phyloP scores from a whole-genome alignment of 495 filamentous ascomycete species.

The Penicillium angulare region DNA sequence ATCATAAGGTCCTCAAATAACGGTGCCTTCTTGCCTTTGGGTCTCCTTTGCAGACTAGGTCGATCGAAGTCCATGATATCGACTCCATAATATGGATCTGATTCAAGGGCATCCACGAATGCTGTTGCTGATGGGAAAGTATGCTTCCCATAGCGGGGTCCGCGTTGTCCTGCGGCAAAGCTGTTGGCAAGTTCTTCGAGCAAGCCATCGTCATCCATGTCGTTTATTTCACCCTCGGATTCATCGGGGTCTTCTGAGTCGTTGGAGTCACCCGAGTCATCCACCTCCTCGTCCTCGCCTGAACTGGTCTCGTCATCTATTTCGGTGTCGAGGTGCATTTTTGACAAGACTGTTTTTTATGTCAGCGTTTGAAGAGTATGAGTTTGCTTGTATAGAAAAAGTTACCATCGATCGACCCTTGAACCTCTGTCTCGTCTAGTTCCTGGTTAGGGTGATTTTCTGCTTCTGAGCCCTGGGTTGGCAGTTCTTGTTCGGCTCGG shows the following conservation, averaged over 20 bases:
- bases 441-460: background rate
- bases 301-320: slow-evolving; percentile 4
- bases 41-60: slow-evolving; percentile 53
- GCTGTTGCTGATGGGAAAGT: slow-evolving; percentile 57
- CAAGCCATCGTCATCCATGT: slow-evolving; percentile 16
- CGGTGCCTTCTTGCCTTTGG: slow-evolving; percentile 52
- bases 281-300: slow-evolving; percentile 35
- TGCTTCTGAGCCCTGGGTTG: background rate
- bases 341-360: slow-evolving; percentile 11
- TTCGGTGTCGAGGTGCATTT: slow-evolving; percentile 17
- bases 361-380: background rate
- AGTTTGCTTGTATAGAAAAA: too few species aligned
- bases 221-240: slow-evolving; percentile 6
- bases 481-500: background rate
- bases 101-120: slow-evolving; percentile 64
- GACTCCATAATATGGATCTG: slow-evolving; percentile 66
- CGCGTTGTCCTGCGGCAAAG: slow-evolving; percentile 12
- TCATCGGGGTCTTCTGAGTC: background rate
- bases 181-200: slow-evolving; percentile 19
- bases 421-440: background rate
- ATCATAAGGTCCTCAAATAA: slow-evolving; percentile 50
- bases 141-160: slow-evolving; percentile 10
- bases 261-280: too few species aligned
- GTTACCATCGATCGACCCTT: slow-evolving; percentile 5
- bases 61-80: slow-evolving; percentile 81